These are phyloP conservation scores for Thalassiosira livingstoniorum DNA, from an alignment of 352 stramenopile genomes.

Conservation along the genomic window DNA sequence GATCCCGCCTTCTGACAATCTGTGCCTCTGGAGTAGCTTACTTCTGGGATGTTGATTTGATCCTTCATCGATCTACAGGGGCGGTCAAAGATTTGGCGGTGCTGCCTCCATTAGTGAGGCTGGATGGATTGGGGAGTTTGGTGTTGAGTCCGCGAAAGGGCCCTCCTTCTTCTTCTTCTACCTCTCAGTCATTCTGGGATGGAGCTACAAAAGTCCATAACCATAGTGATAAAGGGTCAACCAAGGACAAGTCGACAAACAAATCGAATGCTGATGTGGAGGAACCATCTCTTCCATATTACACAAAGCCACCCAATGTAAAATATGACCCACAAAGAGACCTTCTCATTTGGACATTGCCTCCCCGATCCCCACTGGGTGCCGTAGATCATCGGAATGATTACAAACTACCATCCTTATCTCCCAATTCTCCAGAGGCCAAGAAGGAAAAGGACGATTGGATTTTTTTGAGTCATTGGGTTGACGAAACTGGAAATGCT, in stretches of 20 bases:
- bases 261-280: too few species aligned
- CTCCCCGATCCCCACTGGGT: constrained; percentile 38
- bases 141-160: constrained; percentile 46
- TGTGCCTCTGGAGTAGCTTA: constrained; percentile 54
- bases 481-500: too few species aligned
- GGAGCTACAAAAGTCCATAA: neutral
- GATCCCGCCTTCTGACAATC: constrained; percentile 40
- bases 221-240: neutral
- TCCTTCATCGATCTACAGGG: constrained; percentile 44
- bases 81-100: constrained; percentile 51
- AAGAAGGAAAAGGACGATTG: constrained; percentile 49
- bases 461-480: constrained; percentile 42
- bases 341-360: constrained; percentile 68
- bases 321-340: constrained; percentile 73
- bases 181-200: constrained; percentile 50
- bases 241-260: too few species aligned
- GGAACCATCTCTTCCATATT: too few species aligned
- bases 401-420: constrained; percentile 39
- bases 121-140: constrained; percentile 53
- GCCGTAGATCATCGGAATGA: constrained; percentile 48
- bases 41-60: constrained; percentile 54
- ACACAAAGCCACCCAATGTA: constrained; percentile 15
- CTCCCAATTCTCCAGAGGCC: constrained; percentile 26
- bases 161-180: constrained; percentile 8
- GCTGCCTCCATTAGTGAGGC: constrained; percentile 41